Percentiles rank a stretch among this genome's conserved stretches.
Conservation (phyloP, 768 basidiomycete genomes). For the Rossbeevera mucosa region DNA sequence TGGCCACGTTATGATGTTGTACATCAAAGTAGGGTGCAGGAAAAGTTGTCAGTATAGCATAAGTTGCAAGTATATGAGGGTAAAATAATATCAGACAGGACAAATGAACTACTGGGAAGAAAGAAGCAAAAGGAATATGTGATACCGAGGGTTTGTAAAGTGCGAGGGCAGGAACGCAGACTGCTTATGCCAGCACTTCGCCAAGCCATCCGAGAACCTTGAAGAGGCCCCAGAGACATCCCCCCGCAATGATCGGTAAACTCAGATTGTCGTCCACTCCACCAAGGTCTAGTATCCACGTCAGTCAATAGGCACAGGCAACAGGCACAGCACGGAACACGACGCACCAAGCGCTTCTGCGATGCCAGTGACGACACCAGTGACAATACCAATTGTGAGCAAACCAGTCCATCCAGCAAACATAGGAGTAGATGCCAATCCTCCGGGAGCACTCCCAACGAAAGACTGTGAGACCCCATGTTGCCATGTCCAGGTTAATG, state of each 20-base stretch:
- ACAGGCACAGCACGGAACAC: slow-evolving; percentile 2
- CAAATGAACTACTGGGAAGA: background rate
- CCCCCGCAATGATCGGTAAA: slow-evolving; percentile 82
- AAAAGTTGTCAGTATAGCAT: background rate
- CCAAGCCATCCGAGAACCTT: slow-evolving; percentile 37
- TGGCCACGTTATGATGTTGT: background rate
- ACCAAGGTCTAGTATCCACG: slow-evolving; percentile 59
- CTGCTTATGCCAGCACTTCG: slow-evolving; percentile 12
- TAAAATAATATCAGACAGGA: background rate
- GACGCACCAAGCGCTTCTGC: slow-evolving; percentile 85
- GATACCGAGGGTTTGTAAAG: background rate
- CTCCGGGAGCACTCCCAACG: slow-evolving; percentile 2
- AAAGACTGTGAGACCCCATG: slow-evolving; percentile 39
- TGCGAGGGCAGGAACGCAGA: background rate
- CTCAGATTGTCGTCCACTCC: slow-evolving; percentile 87
- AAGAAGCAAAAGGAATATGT: background rate
- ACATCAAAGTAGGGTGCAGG: background rate
- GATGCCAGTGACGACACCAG: slow-evolving; percentile 77
- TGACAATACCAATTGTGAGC: slow-evolving; percentile 50
- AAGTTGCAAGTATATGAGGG: background rate
- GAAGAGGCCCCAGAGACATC: slow-evolving; percentile 55
- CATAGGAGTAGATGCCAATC: background rate
- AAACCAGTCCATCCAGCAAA: slow-evolving; percentile 42
- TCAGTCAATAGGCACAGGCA: slow-evolving; percentile 4
- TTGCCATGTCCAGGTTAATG: slow-evolving; percentile 56